Base-by-base conservation (phyloP, 495 filamentous ascomycete species). In the Monascus purpureus region DNA sequence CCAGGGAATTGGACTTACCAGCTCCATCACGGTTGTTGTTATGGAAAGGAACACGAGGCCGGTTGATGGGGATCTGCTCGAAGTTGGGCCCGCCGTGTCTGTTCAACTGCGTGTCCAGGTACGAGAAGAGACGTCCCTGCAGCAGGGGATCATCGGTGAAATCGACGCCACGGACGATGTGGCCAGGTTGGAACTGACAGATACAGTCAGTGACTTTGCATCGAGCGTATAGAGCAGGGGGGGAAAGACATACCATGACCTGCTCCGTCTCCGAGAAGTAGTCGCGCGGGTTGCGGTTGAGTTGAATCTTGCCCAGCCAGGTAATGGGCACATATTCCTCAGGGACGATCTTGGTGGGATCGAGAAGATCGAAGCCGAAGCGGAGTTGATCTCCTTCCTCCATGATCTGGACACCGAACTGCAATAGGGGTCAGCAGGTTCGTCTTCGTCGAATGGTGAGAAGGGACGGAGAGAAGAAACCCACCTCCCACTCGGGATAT, bases 251-350 rank as follows among this genome's bases (percentile, higher is more conserved):
- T 51, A 77, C 72, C 70, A 75, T 75, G 43, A 72, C 53, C 49
- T 82, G 77, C 50, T 84, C 80, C 0, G 76, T 80, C 49, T 83
- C 80, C 7, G 80, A 77, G 47, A 86, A 86, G 61, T 78, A 86
- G 55, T 86, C 83, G 18, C 49, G 59, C 0, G 76, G 72, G 53
- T 86, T 86, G 22, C 59, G 69, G 57, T 83, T 71, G 25, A 86
- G 52, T 22, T 68, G 71, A 59, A 86, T 59, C 38, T 73, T 68
- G 29, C 80, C 79, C 15, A 86, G 49, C 13, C 57, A 62, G 8
- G 68, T 73, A 30, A 83, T 57, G 7, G 81, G 80, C 3, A 71
- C 76, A n/a, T 64, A 32, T 47, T 86, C 77, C 36, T 82, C 70
- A 0, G 80, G 81, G 4, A 83, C 63, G 41, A 85, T 69, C 60